phyloP scores from a whole-genome alignment of 2,329 filamentous ascomycete species.

The Diaporthe citrichinensis region DNA sequence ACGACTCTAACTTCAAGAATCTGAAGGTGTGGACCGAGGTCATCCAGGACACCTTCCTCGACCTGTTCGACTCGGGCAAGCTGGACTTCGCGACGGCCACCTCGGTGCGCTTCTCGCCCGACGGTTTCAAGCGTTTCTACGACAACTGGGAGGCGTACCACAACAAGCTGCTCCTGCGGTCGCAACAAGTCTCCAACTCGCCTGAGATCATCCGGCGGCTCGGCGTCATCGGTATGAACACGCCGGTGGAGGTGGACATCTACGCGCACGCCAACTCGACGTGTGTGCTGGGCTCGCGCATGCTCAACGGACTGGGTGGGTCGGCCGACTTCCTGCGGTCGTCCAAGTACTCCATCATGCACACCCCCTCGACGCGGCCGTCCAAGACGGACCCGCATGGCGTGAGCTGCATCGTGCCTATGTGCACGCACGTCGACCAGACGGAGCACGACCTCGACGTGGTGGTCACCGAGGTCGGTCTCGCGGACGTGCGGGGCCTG shows the following conservation, averaged over 20 bases:
- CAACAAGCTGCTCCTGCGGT: constrained; percentile 85
- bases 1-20: constrained; percentile 86
- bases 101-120: constrained; percentile 90
- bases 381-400: constrained; percentile 87
- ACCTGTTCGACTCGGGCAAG: constrained; percentile 90
- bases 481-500: constrained; percentile 88
- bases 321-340: constrained; percentile 85
- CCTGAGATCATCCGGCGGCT: constrained; percentile 91
- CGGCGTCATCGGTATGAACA: constrained; percentile 95
- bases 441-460: constrained; percentile 94
- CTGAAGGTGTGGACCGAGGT: constrained; percentile 96
- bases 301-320: constrained; percentile 88
- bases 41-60: constrained; percentile 89
- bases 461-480: constrained; percentile 81
- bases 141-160: constrained; percentile 85
- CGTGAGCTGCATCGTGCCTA: constrained; percentile 90
- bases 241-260: constrained; percentile 93
- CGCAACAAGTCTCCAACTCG: constrained; percentile 90
- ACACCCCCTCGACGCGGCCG: constrained; percentile 86
- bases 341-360: constrained; percentile 92
- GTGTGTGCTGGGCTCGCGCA: constrained; percentile 88
- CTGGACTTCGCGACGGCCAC: constrained; percentile 93
- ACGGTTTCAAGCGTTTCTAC: constrained; percentile 93
- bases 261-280: constrained; percentile 95
- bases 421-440: constrained; percentile 93